Percentiles rank a stretch among this genome's conserved stretches.
These are phyloP conservation scores for Glarea lozoyensis DNA, from an alignment of 495 filamentous ascomycete genomes.

Conservation along the genomic window DNA sequence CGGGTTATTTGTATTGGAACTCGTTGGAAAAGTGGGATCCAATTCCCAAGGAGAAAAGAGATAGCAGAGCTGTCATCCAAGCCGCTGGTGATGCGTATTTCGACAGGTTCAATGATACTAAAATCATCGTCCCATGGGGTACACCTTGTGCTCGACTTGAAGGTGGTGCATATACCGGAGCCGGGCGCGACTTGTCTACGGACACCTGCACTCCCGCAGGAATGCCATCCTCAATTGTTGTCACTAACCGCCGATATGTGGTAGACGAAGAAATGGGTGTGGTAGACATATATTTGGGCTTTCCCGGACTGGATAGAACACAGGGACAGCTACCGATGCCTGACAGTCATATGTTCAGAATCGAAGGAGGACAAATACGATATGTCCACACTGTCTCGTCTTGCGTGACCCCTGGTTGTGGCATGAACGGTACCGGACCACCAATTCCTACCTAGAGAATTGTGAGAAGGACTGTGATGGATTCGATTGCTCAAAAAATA, in stretches of 20 bases:
- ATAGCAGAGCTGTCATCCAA: conserved; percentile 31
- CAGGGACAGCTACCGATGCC: conserved; percentile 10
- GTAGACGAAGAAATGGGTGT: conserved; percentile 35
- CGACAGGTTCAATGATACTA: conserved; percentile 31
- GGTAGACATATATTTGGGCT: conserved; percentile 30
- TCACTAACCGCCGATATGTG: conserved; percentile 30
- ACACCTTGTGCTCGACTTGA: conserved; percentile 40
- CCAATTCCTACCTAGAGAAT: too few relatives aligned
- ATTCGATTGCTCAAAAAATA: too few relatives aligned
- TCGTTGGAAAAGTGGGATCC: conserved; percentile 30
- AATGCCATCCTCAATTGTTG: conserved; percentile 24
- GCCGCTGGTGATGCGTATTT: conserved; percentile 40
- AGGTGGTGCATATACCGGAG: conserved; percentile 34
- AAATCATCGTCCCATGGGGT: conserved; percentile 32
- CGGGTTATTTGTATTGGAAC: conserved; percentile 23
- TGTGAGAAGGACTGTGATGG: too few relatives aligned
- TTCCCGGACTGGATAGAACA: conserved; percentile 28
- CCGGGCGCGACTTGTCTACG: conserved; percentile 14
- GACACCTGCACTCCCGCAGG: conserved; percentile 26
- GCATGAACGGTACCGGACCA: conserved; percentile 1
- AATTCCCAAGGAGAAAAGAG: conserved; percentile 29
- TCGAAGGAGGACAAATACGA: conserved; percentile 27
- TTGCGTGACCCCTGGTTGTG: conserved; percentile 7
- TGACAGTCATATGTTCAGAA: conserved; percentile 29
- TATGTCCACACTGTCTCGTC: conserved; percentile 24